Conservation (phyloP, 768 basidiomycete species). For the Suillus occidentalis region DNA sequence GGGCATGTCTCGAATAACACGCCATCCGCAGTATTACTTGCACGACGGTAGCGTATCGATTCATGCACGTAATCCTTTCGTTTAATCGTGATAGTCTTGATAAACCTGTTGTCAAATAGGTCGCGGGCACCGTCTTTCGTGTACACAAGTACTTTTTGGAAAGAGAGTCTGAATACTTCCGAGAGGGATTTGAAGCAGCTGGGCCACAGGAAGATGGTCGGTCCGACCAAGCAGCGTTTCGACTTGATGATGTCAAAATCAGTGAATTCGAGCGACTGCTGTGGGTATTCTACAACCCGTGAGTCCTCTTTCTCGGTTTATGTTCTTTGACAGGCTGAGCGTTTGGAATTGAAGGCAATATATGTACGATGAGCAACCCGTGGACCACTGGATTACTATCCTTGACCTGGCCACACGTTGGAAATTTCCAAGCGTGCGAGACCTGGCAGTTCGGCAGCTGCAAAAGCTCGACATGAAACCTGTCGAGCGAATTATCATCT, state of each 20-base stretch:
- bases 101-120: conserved; percentile 23
- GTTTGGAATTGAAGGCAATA: conserved; percentile 41
- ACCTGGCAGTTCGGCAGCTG: conserved; percentile 55
- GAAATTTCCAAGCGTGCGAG: conserved; percentile 51
- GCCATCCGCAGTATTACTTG: conserved; percentile 1
- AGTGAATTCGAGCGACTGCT: conserved; percentile 47
- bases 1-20: not conserved
- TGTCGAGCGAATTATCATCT: conserved; percentile 55
- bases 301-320: conserved; percentile 16
- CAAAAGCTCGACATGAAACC: conserved; percentile 46
- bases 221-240: conserved; percentile 9
- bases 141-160: conserved; percentile 40
- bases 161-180: conserved; percentile 35
- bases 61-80: not conserved
- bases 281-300: conserved; percentile 62
- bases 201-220: conserved; percentile 1
- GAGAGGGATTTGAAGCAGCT: conserved; percentile 18
- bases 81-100: not conserved
- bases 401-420: conserved; percentile 54
- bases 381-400: conserved; percentile 55
- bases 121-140: conserved; percentile 34
- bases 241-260: conserved; percentile 27
- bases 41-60: not conserved
- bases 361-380: conserved; percentile 50
- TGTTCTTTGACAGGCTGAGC: not conserved